Percentiles rank a stretch among this genome's conserved stretches.
phyloP scores from a whole-genome alignment of 495 filamentous ascomycete genomes.

The Penicillium subrubescens region DNA sequence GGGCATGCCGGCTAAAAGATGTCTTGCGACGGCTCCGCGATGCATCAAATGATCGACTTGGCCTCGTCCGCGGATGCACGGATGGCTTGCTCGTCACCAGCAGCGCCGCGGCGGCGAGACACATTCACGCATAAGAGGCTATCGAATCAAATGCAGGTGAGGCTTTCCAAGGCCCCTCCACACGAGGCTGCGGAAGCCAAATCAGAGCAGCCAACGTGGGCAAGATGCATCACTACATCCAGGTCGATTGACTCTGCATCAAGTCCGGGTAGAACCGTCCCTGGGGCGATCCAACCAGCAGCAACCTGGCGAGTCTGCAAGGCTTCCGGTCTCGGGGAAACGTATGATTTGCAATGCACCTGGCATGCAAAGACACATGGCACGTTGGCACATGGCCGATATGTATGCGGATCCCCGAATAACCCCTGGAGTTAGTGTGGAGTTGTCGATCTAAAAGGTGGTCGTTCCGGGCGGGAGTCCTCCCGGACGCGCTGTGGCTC shows the following conservation, averaged over 20 bases:
- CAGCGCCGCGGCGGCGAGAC: neutral
- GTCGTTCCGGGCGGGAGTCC: neutral
- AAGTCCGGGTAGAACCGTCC: slow-evolving; percentile 7
- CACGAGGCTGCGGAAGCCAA: neutral
- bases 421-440: neutral
- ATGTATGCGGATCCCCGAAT: slow-evolving; percentile 5
- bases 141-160: neutral
- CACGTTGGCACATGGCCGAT: slow-evolving; percentile 4
- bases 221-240: neutral
- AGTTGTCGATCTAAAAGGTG: slow-evolving; percentile 7
- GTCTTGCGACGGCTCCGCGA: neutral
- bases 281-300: neutral
- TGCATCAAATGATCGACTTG: neutral
- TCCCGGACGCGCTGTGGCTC: neutral
- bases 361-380: slow-evolving; percentile 6
- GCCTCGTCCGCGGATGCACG: neutral
- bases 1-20: neutral
- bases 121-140: neutral
- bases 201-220: neutral
- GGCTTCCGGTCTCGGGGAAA: neutral
- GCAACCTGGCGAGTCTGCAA: neutral
- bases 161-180: neutral
- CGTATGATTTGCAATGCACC: slow-evolving; percentile 7
- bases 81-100: neutral
- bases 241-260: slow-evolving; percentile 8